Percentiles rank a stretch among this genome's conserved stretches.
phyloP scores from a whole-genome alignment of 306 rosid genomes.

The Rubus idaeus region DNA sequence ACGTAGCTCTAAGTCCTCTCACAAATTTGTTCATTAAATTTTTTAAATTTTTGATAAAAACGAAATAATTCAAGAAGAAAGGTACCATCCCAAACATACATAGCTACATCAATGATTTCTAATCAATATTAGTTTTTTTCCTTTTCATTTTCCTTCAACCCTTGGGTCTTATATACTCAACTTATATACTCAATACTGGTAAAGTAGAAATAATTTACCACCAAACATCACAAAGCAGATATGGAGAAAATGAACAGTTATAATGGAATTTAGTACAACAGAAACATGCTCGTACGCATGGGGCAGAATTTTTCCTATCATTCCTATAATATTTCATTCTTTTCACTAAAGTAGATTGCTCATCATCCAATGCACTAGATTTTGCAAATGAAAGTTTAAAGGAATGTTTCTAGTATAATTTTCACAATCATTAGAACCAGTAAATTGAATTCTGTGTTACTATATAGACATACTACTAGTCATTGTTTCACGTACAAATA shows the following conservation, averaged over 20 bases:
- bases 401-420: background rate
- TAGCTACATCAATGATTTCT: background rate
- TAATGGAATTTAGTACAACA: background rate
- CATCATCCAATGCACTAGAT: background rate
- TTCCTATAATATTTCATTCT: background rate
- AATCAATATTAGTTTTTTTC: background rate
- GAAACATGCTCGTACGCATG: background rate
- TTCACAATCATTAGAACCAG: background rate
- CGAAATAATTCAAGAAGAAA: background rate
- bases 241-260: background rate
- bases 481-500: background rate
- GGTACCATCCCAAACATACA: background rate
- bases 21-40: background rate
- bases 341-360: background rate
- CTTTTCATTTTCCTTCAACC: background rate
- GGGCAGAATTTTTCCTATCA: background rate
- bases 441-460: background rate
- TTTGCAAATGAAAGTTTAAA: background rate
- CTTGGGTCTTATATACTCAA: background rate
- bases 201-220: background rate
- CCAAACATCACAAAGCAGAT: background rate
- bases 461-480: background rate
- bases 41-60: background rate
- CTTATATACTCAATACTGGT: background rate
- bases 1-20: background rate